Evolutionary conservation across 257 asterid genomes (phyloP).

Genomic region (Solanum arcanum): DNA sequence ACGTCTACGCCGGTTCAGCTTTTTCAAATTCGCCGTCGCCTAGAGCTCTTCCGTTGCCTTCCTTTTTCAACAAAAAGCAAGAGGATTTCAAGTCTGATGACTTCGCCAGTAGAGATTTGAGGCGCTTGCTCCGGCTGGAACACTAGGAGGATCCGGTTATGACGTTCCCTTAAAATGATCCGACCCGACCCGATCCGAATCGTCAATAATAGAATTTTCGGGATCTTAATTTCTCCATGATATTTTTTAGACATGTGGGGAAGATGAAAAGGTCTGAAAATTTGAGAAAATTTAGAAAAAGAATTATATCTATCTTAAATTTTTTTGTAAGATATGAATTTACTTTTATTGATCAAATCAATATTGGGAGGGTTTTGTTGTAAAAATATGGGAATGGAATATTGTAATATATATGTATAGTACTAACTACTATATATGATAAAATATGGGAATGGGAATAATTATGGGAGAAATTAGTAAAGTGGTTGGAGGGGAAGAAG

Average conservation of each 20-base stretch:
- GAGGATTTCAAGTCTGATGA: conserved; percentile 19
- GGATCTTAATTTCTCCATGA: neutral
- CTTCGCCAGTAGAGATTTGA: conserved; percentile 38
- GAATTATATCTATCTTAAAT: neutral
- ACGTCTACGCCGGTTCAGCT: conserved; percentile 50
- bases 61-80: conserved; percentile 28
- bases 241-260: neutral
- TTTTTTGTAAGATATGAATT: neutral
- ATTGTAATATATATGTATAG: neutral
- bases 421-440: neutral
- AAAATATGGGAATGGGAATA: neutral
- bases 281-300: neutral
- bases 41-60: conserved; percentile 55
- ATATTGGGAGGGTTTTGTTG: neutral
- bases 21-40: conserved; percentile 63
- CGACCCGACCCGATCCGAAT: neutral
- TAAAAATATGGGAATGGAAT: neutral
- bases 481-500: neutral
- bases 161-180: neutral
- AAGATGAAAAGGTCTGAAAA: neutral
- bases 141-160: neutral
- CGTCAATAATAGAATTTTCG: neutral
- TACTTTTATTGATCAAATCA: neutral
- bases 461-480: neutral
- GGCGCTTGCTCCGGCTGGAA: conserved; percentile 35